Evolutionary conservation across 331 rosid species (phyloP).

Genomic region (Dryas integrifolia): DNA sequence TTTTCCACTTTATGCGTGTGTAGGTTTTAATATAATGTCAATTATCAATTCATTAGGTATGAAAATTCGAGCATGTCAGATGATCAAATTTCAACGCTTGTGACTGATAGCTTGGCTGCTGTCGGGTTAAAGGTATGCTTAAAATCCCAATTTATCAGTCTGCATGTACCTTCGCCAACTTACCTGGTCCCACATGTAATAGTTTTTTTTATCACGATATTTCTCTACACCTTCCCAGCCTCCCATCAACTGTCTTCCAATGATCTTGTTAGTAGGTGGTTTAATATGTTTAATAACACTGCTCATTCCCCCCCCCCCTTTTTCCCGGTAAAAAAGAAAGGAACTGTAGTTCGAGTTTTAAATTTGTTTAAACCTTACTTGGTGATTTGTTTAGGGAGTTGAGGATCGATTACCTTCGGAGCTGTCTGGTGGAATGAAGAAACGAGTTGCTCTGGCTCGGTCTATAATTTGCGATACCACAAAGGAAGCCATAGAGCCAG

Average conservation of each 20-base stretch:
- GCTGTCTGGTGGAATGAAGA: slow-evolving; percentile 99
- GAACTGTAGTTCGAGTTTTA: background rate
- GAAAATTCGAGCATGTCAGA: slow-evolving; percentile 84
- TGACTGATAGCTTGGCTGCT: slow-evolving; percentile 84
- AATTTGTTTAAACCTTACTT: slow-evolving; percentile 5
- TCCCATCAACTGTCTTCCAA: too few species aligned
- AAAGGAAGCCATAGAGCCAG: slow-evolving; percentile 76
- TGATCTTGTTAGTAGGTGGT: too few species aligned
- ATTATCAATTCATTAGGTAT: slow-evolving; percentile 49
- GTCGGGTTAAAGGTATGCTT: slow-evolving; percentile 81
- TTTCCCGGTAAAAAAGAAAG: background rate
- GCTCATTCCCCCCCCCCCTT: too few species aligned
- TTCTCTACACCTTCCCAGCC: too few species aligned
- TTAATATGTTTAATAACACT: too few species aligned
- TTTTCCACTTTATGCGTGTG: background rate
- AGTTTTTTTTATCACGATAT: too few species aligned
- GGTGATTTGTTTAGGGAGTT: slow-evolving; percentile 54
- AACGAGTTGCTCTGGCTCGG: slow-evolving; percentile 96
- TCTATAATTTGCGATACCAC: slow-evolving; percentile 80
- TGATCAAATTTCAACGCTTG: slow-evolving; percentile 67
- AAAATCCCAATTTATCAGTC: slow-evolving; percentile 14
- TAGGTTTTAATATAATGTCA: background rate
- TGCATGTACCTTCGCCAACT: slow-evolving; percentile 1
- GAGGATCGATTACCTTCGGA: slow-evolving; percentile 94
- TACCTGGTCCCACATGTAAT: background rate